A percentile compares a stretch with the other conserved stretches of the same genome.
phyloP scores from a whole-genome alignment of 2,329 filamentous ascomycete genomes.

The Aspergillus proliferans region DNA sequence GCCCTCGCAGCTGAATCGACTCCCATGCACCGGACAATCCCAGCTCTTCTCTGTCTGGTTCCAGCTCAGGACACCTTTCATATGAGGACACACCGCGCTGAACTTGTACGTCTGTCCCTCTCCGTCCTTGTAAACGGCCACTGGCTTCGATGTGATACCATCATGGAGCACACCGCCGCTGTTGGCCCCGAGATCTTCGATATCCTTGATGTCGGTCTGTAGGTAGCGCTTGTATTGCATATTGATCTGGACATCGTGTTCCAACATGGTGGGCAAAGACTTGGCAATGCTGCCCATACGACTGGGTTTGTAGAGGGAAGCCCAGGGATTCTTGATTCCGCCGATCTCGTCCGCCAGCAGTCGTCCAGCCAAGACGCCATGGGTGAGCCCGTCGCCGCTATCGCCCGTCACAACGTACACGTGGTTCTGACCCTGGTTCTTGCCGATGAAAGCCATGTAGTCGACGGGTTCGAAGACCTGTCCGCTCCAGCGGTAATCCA shows the following conservation, averaged over 20 bases:
- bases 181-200: constrained; percentile 48
- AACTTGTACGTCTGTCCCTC: constrained; percentile 46
- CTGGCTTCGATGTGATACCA: constrained; percentile 36
- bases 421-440: constrained; percentile 47
- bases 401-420: constrained; percentile 53
- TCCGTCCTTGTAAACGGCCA: constrained; percentile 54
- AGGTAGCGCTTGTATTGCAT: constrained; percentile 51
- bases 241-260: constrained; percentile 52
- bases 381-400: constrained; percentile 53
- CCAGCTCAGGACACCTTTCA: constrained; percentile 54
- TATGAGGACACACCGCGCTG: constrained; percentile 52
- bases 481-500: constrained; percentile 54
- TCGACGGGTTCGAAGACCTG: constrained; percentile 54
- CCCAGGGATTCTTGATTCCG: constrained; percentile 46
- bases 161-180: constrained; percentile 50
- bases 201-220: constrained; percentile 50
- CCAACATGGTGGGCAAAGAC: constrained; percentile 41
- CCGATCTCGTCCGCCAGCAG: constrained; percentile 52
- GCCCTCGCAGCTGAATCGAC: constrained; percentile 39
- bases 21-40: constrained; percentile 49
- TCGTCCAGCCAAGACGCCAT: constrained; percentile 48
- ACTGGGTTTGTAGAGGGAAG: constrained; percentile 46
- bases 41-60: constrained; percentile 49
- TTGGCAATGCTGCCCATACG: constrained; percentile 42
- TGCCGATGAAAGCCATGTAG: constrained; percentile 51